Conservation (phyloP, 139 green algal species). For the Deuterostichococcus epilithicus region DNA sequence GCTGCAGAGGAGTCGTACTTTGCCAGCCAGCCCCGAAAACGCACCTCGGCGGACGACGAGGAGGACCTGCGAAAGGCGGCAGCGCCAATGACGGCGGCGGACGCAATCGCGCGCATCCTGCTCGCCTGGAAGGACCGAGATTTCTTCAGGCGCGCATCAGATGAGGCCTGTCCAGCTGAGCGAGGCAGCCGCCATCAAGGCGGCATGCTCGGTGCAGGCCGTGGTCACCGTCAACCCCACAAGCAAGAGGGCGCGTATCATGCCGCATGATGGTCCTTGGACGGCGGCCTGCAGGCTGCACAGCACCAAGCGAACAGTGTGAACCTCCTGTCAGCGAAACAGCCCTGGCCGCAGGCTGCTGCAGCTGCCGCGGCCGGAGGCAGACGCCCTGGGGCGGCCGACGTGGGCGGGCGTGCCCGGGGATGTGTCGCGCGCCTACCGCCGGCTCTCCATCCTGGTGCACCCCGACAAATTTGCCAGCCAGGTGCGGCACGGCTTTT, state of each 20-base stretch:
- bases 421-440: conserved; percentile 65
- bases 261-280: background rate
- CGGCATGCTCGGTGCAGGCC: background rate
- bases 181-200: background rate
- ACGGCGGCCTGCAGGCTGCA: background rate
- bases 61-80: background rate
- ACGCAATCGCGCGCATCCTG: conserved; percentile 62
- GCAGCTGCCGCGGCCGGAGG: conserved; percentile 51
- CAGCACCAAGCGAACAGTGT: background rate
- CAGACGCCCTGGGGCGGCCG: conserved; percentile 60
- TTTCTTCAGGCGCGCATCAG: conserved; percentile 50
- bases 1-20: background rate
- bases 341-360: conserved; percentile 42
- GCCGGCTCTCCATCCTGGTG: conserved; percentile 69
- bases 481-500: background rate
- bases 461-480: conserved; percentile 76
- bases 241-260: background rate
- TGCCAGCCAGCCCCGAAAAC: no score
- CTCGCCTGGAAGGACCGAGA: conserved; percentile 59
- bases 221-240: background rate
- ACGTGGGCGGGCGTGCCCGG: conserved; percentile 44
- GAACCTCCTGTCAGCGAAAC: background rate
- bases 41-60: background rate
- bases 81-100: conserved; percentile 24
- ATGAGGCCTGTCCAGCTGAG: background rate